Conservation (phyloP, 2,329 filamentous ascomycete species). For the Ophiostoma angusticollis region DNA sequence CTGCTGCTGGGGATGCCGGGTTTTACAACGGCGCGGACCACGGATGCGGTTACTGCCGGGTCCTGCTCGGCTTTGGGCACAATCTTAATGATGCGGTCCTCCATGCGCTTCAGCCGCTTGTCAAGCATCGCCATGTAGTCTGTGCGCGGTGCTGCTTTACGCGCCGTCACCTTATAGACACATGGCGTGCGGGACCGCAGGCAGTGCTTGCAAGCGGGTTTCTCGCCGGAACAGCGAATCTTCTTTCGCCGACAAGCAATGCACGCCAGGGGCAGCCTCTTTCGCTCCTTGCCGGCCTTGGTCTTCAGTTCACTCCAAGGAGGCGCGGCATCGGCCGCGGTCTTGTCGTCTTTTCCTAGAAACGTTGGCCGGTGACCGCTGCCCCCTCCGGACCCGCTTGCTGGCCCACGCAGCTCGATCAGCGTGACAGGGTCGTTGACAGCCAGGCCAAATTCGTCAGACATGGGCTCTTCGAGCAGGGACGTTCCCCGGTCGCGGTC, state of each 20-base stretch:
- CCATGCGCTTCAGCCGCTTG: constrained; percentile 91
- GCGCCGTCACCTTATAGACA: constrained; percentile 91
- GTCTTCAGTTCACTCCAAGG: constrained; percentile 77
- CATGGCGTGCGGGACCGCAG: constrained; percentile 84
- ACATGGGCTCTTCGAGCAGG: constrained; percentile 38
- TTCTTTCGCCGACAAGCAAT: constrained; percentile 96
- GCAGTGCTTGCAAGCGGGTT: constrained; percentile 94
- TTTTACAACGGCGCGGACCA: constrained; percentile 74
- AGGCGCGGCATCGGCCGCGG: constrained; percentile 37
- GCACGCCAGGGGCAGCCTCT: constrained; percentile 82
- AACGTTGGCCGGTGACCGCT: constrained; percentile 2
- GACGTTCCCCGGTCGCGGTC: constrained; percentile 26
- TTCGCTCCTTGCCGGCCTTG: constrained; percentile 90
- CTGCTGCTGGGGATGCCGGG: constrained; percentile 50
- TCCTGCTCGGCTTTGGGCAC: constrained; percentile 78
- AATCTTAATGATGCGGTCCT: constrained; percentile 91
- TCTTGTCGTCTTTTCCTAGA: constrained; percentile 40
- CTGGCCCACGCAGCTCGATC: constrained; percentile 31
- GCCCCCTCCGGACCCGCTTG: constrained; percentile 23
- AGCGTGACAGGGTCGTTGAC: constrained; percentile 34
- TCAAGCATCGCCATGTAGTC: constrained; percentile 99
- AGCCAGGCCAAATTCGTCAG: constrained; percentile 46
- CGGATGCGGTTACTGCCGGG: constrained; percentile 37
- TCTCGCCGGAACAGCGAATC: constrained; percentile 94
- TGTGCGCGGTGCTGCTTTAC: constrained; percentile 85